These are phyloP conservation scores for Ceratocystis harringtonii DNA, from an alignment of 2,329 filamentous ascomycete species.

Conservation along the genomic window DNA sequence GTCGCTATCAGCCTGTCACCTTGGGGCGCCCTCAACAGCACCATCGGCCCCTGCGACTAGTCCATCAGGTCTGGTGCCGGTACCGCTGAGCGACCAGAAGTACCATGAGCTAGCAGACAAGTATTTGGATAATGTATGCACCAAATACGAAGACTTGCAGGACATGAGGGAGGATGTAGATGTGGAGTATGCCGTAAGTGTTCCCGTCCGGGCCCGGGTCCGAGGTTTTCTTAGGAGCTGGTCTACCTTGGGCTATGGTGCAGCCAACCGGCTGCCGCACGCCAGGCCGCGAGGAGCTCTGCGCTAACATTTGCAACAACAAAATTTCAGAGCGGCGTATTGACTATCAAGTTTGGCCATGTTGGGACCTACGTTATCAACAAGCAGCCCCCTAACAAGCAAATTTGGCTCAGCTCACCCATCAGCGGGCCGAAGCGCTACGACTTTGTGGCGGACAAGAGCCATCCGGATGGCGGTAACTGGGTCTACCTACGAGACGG, in stretches of 20 bases:
- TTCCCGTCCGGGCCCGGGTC: background rate
- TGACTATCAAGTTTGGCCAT: slow-evolving; percentile 55
- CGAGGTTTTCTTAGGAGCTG: background rate
- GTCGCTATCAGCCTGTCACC: background rate
- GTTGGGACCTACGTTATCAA: slow-evolving; percentile 85
- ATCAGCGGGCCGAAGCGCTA: slow-evolving; percentile 84
- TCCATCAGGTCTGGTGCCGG: background rate
- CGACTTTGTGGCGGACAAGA: slow-evolving; percentile 60
- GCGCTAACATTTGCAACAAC: too few species aligned
- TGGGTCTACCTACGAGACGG: slow-evolving; percentile 86
- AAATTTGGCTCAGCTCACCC: slow-evolving; percentile 91
- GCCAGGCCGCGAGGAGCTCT: too few species aligned
- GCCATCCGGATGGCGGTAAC: slow-evolving; percentile 58
- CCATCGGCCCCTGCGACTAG: slow-evolving; percentile 6
- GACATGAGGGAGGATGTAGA: slow-evolving; percentile 66
- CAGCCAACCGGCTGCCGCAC: background rate
- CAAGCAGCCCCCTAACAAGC: slow-evolving; percentile 96
- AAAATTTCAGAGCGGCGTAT: slow-evolving; percentile 56
- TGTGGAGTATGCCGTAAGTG: slow-evolving; percentile 71
- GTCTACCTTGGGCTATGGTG: background rate
- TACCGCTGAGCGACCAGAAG: slow-evolving; percentile 34
- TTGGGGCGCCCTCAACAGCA: background rate
- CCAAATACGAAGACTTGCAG: slow-evolving; percentile 54
- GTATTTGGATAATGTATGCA: slow-evolving; percentile 48
- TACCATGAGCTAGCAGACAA: slow-evolving; percentile 67